Evolutionary conservation across 192 early-diverging fungal genomes (phyloP), one percentile per base, ranked within the genome.

Genomic region (Coemansia sp.): DNA sequence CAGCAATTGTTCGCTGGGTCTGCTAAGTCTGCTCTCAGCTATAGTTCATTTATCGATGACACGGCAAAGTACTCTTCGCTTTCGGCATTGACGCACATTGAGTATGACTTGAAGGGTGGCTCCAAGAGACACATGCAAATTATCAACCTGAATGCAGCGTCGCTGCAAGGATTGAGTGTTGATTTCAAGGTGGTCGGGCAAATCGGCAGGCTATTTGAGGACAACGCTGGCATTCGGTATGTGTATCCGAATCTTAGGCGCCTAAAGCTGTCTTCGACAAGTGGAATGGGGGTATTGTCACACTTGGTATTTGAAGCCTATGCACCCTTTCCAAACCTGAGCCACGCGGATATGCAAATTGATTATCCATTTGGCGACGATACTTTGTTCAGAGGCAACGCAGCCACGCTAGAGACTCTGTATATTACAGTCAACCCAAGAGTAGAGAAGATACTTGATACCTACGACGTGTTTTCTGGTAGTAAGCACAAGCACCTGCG

Each of bases 51-150:
- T 45, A 7, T 45, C n/a, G n/a, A 45, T 45, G 42, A 45, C 15
- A 45, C 42, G 42, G n/a, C 42, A 45, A 45, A 45, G n/a, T 45
- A 45, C 42, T 45, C 42, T 15, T 15, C 7, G n/a, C 19, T 45
- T 22, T 19, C n/a, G 15, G 7, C 15, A 19, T 45, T 45, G 42
- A 45, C 42, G 15, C n/a, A 19, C 42, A 45, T 45, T 45, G 42
- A 45, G 4, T 45, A 45, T 22, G 42, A 45, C 17, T 2, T 17
- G 2, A 45, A 20, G 15, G 42, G 42, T 19, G 9, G 22, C 22
- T 47, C 45, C 45, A 47, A 47, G 45, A 47, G 22, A 24, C 45
- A 47, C 19, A 47, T 47, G 45, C 45, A 47, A 24, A 47, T 47
- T 22, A 47, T 47, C 9, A 10, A 47, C 10, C 19, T 22, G 9